These are phyloP conservation scores for Ganoderma meredithae DNA, from an alignment of 1,284 basidiomycete genomes.

Conservation along the genomic window DNA sequence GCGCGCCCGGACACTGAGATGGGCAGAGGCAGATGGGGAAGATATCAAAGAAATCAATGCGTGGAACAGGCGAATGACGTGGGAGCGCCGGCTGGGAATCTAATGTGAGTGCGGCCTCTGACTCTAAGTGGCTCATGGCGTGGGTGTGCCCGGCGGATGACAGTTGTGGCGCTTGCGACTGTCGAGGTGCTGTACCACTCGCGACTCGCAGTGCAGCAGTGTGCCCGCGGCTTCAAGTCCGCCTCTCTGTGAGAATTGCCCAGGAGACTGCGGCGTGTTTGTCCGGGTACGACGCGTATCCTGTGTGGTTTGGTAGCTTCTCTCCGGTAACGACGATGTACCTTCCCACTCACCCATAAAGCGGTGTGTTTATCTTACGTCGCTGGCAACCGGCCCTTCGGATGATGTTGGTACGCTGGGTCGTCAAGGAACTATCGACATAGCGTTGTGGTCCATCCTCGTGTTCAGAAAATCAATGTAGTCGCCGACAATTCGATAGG, in stretches of 20 bases:
- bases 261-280: neutral
- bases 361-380: neutral
- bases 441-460: neutral
- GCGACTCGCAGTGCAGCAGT: no score
- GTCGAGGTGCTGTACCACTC: constrained; percentile 3
- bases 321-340: constrained; percentile 1
- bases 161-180: neutral
- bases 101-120: constrained; percentile 11
- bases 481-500: neutral
- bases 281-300: neutral
- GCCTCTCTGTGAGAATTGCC: constrained; percentile 2
- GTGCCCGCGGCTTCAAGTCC: neutral
- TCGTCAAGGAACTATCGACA: neutral
- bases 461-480: neutral
- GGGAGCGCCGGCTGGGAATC: constrained; percentile 24
- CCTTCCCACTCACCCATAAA: neutral
- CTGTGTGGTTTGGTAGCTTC: neutral
- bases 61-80: constrained; percentile 31
- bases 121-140: constrained; percentile 21
- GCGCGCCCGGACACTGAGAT: constrained; percentile 11
- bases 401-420: neutral
- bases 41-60: constrained; percentile 31
- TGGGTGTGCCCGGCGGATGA: constrained; percentile 8
- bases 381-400: neutral
- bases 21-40: constrained; percentile 31